These are phyloP conservation scores for Amphicarpaea edgeworthii DNA, from an alignment of 306 rosid genomes.

Conservation along the genomic window DNA sequence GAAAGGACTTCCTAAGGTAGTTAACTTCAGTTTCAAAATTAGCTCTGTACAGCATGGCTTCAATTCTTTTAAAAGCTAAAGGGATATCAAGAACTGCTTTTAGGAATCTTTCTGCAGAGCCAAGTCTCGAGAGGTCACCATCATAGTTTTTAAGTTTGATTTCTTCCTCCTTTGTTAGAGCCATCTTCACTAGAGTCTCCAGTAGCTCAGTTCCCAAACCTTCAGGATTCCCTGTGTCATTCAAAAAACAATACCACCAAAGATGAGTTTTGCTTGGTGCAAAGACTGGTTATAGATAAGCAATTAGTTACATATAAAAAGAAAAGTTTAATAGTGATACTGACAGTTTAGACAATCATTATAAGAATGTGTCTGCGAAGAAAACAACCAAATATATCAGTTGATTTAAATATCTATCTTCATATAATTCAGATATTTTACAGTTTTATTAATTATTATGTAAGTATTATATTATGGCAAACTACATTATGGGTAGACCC, in stretches of 20 bases:
- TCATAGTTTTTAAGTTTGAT: slow-evolving; percentile 77
- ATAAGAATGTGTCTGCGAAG: not conserved
- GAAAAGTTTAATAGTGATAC: too few species aligned
- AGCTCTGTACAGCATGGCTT: slow-evolving; percentile 98
- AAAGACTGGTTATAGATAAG: slow-evolving; percentile 12
- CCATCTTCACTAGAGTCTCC: slow-evolving; percentile 99
- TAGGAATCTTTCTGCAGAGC: slow-evolving; percentile 95
- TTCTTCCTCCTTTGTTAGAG: slow-evolving; percentile 99
- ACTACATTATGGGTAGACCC: not conserved
- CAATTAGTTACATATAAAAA: slow-evolving; percentile 24
- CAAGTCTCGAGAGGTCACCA: slow-evolving; percentile 81
- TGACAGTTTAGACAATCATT: too few species aligned
- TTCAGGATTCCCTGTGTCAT: slow-evolving; percentile 82
- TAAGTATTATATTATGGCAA: slow-evolving; percentile 16
- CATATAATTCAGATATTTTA: not conserved
- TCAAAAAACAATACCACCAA: slow-evolving; percentile 36
- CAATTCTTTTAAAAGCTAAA: slow-evolving; percentile 92
- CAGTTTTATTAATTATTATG: not conserved
- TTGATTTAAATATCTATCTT: slow-evolving; percentile 19
- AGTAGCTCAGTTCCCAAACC: slow-evolving; percentile 93
- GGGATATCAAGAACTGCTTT: slow-evolving; percentile 89
- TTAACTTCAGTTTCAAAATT: slow-evolving; percentile 91
- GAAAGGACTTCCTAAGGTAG: slow-evolving; percentile 87
- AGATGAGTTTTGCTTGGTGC: slow-evolving; percentile 34
- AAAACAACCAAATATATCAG: slow-evolving; percentile 26